Base-by-base conservation (phyloP, 495 filamentous ascomycete genomes). In the Amorphotheca resinae region DNA sequence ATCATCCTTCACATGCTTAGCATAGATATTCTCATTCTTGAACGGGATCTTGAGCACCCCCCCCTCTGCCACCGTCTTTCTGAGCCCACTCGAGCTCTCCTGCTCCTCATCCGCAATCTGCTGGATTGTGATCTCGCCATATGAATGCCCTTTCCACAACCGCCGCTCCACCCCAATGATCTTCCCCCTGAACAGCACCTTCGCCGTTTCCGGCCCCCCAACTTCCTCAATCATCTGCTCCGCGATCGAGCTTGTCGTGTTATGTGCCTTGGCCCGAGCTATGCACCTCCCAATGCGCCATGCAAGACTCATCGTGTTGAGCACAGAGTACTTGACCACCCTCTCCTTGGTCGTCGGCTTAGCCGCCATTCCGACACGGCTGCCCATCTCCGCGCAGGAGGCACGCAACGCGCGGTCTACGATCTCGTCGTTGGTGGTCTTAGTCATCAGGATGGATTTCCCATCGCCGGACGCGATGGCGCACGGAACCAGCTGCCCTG, bases 1-100 rank as follows among this genome's bases (percentile, higher is more conserved):
- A 33, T 52, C 54, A 12, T 56, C 53, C 22, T 11, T 42, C 23
- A 50, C 31, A 39, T 52, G 46, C 26, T 53, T 59, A 2, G 63
- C 67, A 22, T 63, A 59, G 21, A 69, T 65, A 49, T 72, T 73
- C 49, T 73, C 69, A 49, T 71, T 70, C 55, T 69, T 69, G 53
- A 72, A 70, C 1, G 67, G 67, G 20, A 73, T 62, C 12, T 60
- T 59, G 22, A 73, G 47, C 36, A 52, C 52, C 8, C 59, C 52
- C 46, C 48, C 39, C 2, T 36, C 25, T 9, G 44, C 44, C 5
- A 46, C 44, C 31, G 8, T 50, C 17, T 46, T 28, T 44, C 47
- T 35, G 26, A 9, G 34, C 49, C 5, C 25, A 14, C 42, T 45
- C 9, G 38, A 48, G 0, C 33, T 38, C 20, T 46, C 49, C 33